Percentiles rank a stretch among this genome's conserved stretches.
phyloP scores from a whole-genome alignment of 768 basidiomycete species.

The Podaxis carcinomalis region DNA sequence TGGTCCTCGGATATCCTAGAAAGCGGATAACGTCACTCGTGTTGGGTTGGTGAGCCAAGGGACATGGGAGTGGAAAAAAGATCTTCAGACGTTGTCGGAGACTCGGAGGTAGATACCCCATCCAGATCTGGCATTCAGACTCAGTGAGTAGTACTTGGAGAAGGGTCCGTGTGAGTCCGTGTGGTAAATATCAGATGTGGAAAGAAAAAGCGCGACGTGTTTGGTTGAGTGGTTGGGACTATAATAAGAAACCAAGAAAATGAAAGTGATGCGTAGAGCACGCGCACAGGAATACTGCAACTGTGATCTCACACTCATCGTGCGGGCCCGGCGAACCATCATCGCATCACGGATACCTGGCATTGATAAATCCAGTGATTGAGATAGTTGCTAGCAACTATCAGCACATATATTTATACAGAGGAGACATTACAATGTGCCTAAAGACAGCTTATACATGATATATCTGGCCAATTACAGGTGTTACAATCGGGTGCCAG shows the following conservation, averaged over 20 bases:
- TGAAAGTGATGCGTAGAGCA: background rate
- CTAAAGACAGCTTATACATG: no score
- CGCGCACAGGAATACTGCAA: background rate
- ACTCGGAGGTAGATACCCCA: background rate
- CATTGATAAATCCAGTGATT: no score
- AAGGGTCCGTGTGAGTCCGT: background rate
- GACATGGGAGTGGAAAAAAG: background rate
- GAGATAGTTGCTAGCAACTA: no score
- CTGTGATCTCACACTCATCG: background rate
- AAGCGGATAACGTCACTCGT: background rate
- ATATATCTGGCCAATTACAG: no score
- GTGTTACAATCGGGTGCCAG: no score
- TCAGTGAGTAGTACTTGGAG: no score
- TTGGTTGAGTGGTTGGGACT: background rate
- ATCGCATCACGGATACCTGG: no score
- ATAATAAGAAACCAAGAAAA: background rate
- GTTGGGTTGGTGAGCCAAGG: background rate
- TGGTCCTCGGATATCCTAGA: slow-evolving; percentile 1
- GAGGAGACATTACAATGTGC: no score
- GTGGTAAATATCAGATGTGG: background rate
- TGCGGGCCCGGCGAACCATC: background rate
- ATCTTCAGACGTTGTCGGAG: background rate
- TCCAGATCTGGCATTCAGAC: background rate
- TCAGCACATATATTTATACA: no score
- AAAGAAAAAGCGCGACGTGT: background rate